Percentiles rank a stretch among this genome's conserved stretches.
phyloP scores from a whole-genome alignment of 352 stramenopile genomes.

The Salisapilia sapeloensis region DNA sequence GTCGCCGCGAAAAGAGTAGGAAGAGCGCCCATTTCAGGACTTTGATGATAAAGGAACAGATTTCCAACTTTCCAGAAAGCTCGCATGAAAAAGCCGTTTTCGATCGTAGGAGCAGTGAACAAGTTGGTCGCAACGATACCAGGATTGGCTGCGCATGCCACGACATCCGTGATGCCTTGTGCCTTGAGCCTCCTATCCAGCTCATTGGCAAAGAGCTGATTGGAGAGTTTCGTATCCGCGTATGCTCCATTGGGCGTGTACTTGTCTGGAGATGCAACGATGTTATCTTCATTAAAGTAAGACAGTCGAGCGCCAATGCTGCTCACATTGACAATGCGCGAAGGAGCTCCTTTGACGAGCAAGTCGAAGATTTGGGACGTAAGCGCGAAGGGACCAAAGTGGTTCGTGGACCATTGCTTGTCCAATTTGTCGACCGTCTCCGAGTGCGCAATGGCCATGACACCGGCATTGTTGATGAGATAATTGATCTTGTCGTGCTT shows the following conservation, averaged over 20 bases:
- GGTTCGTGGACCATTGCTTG: slow-evolving; percentile 16
- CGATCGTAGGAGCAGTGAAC: slow-evolving; percentile 8
- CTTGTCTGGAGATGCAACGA: slow-evolving; percentile 18
- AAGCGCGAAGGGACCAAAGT: slow-evolving; percentile 11
- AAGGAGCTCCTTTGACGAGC: slow-evolving; percentile 4
- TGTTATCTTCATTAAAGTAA: slow-evolving; percentile 11
- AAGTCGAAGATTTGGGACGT: slow-evolving; percentile 4
- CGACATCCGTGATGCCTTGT: slow-evolving; percentile 7
- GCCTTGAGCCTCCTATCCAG: slow-evolving; percentile 14
- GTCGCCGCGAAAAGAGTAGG: slow-evolving; percentile 15
- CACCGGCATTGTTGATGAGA: slow-evolving; percentile 16
- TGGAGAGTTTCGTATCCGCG: slow-evolving; percentile 25
- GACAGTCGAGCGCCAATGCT: slow-evolving; percentile 24
- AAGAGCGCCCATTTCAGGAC: slow-evolving; percentile 8
- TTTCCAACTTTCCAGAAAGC: slow-evolving; percentile 11
- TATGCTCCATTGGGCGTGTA: slow-evolving; percentile 17
- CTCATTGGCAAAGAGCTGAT: slow-evolving; percentile 27
- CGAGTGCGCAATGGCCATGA: slow-evolving; percentile 5
- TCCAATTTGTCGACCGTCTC: slow-evolving; percentile 9
- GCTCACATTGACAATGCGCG: slow-evolving; percentile 31
- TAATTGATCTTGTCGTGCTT: slow-evolving; percentile 6
- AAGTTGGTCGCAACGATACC: slow-evolving; percentile 18
- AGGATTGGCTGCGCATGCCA: slow-evolving; percentile 11
- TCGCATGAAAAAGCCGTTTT: slow-evolving; percentile 8
- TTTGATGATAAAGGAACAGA: slow-evolving; percentile 14